Evolutionary conservation across 148 eudicot genomes (phyloP).

Genomic region (Selenicereus undatus): DNA sequence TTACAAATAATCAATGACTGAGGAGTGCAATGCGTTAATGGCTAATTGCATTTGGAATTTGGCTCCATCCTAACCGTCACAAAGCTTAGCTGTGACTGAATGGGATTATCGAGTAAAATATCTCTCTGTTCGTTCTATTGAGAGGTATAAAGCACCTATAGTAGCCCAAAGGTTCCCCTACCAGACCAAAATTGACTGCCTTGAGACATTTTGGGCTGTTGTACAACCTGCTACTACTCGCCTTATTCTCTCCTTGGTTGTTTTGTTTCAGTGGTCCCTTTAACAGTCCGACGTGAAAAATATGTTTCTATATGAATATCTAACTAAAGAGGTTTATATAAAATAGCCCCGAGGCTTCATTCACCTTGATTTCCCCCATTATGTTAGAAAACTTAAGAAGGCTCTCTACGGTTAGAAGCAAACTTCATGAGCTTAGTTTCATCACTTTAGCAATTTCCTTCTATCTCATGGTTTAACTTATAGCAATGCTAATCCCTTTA

Average conservation of each 20-base stretch:
- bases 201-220: not conserved
- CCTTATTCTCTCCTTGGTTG: no score
- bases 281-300: not conserved
- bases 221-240: not conserved
- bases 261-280: not conserved
- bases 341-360: not conserved
- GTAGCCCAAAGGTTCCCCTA: not conserved
- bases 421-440: not conserved
- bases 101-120: not conserved
- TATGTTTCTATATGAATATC: not conserved
- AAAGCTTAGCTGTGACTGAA: not conserved
- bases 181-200: not conserved
- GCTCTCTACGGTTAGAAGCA: not conserved
- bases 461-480: not conserved
- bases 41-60: not conserved
- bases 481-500: not conserved
- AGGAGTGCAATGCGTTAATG: not conserved
- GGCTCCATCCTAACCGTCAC: not conserved
- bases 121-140: not conserved
- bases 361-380: not conserved
- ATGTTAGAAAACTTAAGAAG: not conserved
- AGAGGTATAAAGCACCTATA: not conserved
- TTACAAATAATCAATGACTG: not conserved
- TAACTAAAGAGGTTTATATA: not conserved
- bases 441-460: not conserved